phyloP scores from a whole-genome alignment of 495 filamentous ascomycete genomes.

The Aspergillus nanangensis region DNA sequence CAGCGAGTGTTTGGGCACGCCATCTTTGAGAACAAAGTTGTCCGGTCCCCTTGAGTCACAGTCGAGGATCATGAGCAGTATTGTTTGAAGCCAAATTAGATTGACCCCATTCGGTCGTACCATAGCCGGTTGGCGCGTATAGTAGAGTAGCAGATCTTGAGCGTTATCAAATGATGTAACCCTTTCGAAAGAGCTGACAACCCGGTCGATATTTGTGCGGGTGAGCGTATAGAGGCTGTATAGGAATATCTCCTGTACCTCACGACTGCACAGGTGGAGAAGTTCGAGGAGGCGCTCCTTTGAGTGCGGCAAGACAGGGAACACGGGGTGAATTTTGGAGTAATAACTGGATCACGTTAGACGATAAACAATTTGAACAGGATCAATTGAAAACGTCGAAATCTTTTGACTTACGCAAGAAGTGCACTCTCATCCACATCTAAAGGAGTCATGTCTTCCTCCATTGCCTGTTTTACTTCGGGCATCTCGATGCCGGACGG shows the following conservation, averaged over 20 bases:
- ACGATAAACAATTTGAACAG: background rate
- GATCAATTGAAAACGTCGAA: no score
- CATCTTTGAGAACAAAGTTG: conserved; percentile 40
- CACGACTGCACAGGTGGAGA: conserved; percentile 54
- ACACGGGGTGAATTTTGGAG: conserved; percentile 63
- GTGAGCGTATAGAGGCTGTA: conserved; percentile 57
- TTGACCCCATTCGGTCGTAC: conserved; percentile 33
- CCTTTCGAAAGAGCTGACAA: conserved; percentile 33
- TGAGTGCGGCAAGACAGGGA: conserved; percentile 68
- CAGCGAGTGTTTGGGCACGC: conserved; percentile 37
- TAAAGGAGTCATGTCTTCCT: conserved; percentile 37
- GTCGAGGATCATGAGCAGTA: conserved; percentile 43
- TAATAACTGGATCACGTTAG: conserved; percentile 56
- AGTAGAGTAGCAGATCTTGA: conserved; percentile 47
- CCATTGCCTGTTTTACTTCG: conserved; percentile 32
- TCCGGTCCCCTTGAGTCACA: conserved; percentile 42
- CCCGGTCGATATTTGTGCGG: conserved; percentile 34
- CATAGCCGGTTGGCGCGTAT: conserved; percentile 45
- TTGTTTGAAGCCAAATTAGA: conserved; percentile 38
- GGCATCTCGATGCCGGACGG: conserved; percentile 33
- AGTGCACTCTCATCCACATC: conserved; percentile 42
- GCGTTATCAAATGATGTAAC: conserved; percentile 39
- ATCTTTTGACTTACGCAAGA: conserved; percentile 39
- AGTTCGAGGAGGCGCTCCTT: conserved; percentile 58
- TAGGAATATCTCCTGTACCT: conserved; percentile 66